Evolutionary conservation across 2,329 filamentous ascomycete species (phyloP).

Genomic region (Pseudonectria foliicola): DNA sequence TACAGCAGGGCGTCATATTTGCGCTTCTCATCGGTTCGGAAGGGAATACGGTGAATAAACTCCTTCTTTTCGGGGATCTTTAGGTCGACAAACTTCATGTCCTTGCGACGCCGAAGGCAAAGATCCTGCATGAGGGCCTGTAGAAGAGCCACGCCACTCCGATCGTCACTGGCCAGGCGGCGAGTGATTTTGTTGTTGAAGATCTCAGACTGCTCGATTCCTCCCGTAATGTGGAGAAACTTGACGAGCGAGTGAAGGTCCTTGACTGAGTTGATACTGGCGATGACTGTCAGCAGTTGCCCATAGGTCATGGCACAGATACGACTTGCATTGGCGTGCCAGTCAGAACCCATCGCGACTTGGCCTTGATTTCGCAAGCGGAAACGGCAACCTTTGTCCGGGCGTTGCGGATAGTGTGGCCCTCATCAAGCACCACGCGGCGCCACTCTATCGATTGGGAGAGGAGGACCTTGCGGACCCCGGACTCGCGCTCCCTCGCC

Average conservation of each 20-base stretch:
- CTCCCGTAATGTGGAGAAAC: constrained; percentile 69
- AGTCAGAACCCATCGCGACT: constrained; percentile 71
- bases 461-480: constrained; percentile 34
- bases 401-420: constrained; percentile 74
- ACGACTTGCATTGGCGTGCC: constrained; percentile 66
- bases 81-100: constrained; percentile 82
- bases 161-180: constrained; percentile 53
- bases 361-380: constrained; percentile 57
- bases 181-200: constrained; percentile 61
- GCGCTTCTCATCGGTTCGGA: constrained; percentile 64
- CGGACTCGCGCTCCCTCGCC: constrained; percentile 52
- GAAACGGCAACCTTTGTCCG: constrained; percentile 65
- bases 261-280: constrained; percentile 67
- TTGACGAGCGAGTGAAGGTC: constrained; percentile 75
- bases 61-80: constrained; percentile 71
- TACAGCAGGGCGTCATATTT: constrained; percentile 70
- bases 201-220: constrained; percentile 63
- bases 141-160: constrained; percentile 55
- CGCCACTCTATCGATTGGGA: constrained; percentile 54
- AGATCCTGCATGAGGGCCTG: constrained; percentile 74
- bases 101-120: constrained; percentile 74
- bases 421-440: constrained; percentile 75
- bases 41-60: constrained; percentile 67
- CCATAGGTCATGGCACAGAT: background rate
- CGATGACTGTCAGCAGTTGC: constrained; percentile 17